These are phyloP conservation scores for Rusavskia elegans DNA, from an alignment of 495 filamentous ascomycete species.

Conservation along the genomic window DNA sequence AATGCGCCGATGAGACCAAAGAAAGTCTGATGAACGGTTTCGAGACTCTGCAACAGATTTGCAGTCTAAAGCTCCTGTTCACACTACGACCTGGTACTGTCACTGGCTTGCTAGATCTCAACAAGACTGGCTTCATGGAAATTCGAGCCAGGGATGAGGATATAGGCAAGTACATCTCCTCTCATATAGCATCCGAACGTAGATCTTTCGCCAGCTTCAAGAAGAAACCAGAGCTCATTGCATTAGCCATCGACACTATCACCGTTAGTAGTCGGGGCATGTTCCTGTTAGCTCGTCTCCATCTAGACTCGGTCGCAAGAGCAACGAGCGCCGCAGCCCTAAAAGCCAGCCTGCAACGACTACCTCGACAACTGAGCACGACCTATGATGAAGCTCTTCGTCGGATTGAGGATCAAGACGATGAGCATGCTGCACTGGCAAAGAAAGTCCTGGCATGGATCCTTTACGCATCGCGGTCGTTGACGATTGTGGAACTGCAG, in stretches of 20 bases:
- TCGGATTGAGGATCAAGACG: constrained; percentile 23
- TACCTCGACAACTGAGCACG: constrained; percentile 12
- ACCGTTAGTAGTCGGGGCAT: constrained; percentile 4
- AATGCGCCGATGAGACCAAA: constrained; percentile 8
- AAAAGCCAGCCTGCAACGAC: constrained; percentile 15
- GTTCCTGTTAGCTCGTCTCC: constrained; percentile 34
- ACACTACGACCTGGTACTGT: constrained; percentile 14
- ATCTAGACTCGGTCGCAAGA: constrained; percentile 24
- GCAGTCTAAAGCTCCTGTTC: constrained; percentile 7
- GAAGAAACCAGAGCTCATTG: neutral
- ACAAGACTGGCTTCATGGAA: constrained; percentile 1
- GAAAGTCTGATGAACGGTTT: neutral
- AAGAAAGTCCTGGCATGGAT: constrained; percentile 27
- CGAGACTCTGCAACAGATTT: constrained; percentile 3
- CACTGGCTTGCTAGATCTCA: constrained; percentile 7
- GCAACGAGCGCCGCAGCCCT: constrained; percentile 16
- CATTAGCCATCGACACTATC: constrained; percentile 1
- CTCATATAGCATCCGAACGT: neutral
- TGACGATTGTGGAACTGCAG: constrained; percentile 15
- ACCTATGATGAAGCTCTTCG: constrained; percentile 26
- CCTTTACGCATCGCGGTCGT: constrained; percentile 17
- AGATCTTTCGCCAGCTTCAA: neutral
- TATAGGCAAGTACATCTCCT: constrained; percentile 13
- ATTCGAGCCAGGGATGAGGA: constrained; percentile 16
- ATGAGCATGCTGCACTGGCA: constrained; percentile 16